Base-by-base conservation (phyloP, 2,329 filamentous ascomycete species). In the Fusarium guadeloupense region DNA sequence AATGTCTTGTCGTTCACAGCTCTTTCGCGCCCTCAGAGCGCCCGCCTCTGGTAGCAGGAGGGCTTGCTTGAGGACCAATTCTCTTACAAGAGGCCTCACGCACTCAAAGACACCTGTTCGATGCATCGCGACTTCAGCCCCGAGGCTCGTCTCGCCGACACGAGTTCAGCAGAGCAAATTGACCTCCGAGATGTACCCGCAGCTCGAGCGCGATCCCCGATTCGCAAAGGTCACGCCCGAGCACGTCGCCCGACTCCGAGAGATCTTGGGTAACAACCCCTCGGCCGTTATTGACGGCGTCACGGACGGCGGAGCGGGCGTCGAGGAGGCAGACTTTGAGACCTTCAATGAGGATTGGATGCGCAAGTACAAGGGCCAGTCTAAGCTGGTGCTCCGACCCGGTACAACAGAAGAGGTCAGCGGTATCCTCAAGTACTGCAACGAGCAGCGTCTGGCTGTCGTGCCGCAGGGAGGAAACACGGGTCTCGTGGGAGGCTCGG, bases 281-380 rank as follows among this genome's bases (percentile, higher is more conserved):
- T 91, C 90, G 30, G 93, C 92, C 3, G 83, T 97, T 45, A 86
- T 98, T 59, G 93, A 97, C 73, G 92, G 92, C 44, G 84, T 97
- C 49, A 91, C 87, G 4, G 63, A 61, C 21, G 87, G 93, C 76
- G 87, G 77, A 23, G 74, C 87, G 13, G 56, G 61, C 23, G 87
- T 93, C 75, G 87, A 78, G 25, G 75, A 88, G n/a, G 90, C 91
- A 69, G 95, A 98, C 73, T 83, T 98, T 64, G 92, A 95, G 74
- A 85, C 91, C 8, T 99, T 93, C 83, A 99, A 99, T 77, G 87
- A 89, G 73, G 95, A 99, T 79, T 99, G 96, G 95, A 97, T 99
- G 93, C 89, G 91, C 77, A 99, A 99, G 79, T 99, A 97, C 80
- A 89, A 91, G 59, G 96, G 95, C 25, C 93, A 97, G 77, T 88